Conservation (phyloP, 129 eudicot species). For the Centrapalus pauciflorus region DNA sequence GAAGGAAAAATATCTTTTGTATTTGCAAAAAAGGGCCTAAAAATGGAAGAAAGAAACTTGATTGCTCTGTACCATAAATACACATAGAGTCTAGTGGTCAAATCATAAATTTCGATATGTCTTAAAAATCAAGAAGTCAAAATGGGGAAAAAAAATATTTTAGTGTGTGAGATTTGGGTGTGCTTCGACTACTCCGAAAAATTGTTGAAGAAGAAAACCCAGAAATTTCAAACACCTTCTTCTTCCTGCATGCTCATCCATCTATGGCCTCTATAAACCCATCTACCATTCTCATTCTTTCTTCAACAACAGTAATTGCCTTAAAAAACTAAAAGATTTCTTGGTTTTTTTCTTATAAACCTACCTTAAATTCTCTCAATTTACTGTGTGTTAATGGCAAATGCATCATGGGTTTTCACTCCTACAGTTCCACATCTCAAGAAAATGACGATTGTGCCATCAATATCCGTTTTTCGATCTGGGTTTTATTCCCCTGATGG, state of each 20-base stretch:
- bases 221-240: conserved; percentile 7
- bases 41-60: conserved; percentile 1
- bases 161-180: not conserved
- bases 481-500: conserved; percentile 42
- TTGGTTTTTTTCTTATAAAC: not conserved
- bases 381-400: conserved; percentile 45
- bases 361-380: not conserved
- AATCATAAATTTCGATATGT: not conserved
- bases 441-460: conserved; percentile 30
- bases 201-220: conserved; percentile 21
- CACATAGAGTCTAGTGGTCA: not conserved
- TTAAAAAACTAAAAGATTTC: not conserved
- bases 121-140: conserved; percentile 1
- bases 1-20: not conserved
- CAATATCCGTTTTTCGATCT: conserved; percentile 40
- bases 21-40: not conserved
- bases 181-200: conserved; percentile 33
- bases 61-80: not conserved
- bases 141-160: not conserved
- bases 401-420: conserved; percentile 46
- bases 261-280: conserved; percentile 13
- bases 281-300: not conserved
- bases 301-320: conserved; percentile 19
- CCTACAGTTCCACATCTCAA: conserved; percentile 31
- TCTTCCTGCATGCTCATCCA: conserved; percentile 20